Evolutionary conservation across 169 alveolate genomes (phyloP).

Genomic region (Babesia bigemina): DNA sequence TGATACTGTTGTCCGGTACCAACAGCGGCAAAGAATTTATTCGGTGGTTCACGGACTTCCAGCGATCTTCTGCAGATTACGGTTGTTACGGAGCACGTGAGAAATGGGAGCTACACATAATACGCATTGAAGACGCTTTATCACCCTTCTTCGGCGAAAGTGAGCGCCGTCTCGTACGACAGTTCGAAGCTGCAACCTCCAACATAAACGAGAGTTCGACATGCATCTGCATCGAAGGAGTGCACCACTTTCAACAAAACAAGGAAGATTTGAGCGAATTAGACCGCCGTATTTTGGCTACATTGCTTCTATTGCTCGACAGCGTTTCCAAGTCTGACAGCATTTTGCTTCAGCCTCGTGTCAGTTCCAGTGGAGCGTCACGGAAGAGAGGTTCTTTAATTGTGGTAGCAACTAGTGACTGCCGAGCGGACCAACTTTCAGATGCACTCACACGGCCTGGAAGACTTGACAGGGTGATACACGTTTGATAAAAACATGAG

Average conservation of each 20-base stretch:
- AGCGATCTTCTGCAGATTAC: background rate
- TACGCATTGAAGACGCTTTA: slow-evolving; percentile 47
- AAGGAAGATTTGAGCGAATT: slow-evolving; percentile 25
- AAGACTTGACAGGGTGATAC: slow-evolving; percentile 36
- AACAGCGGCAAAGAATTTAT: slow-evolving; percentile 43
- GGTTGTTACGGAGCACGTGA: background rate
- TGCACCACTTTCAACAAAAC: slow-evolving; percentile 40
- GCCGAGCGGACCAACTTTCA: slow-evolving; percentile 28
- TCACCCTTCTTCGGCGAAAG: slow-evolving; percentile 65
- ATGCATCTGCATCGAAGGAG: slow-evolving; percentile 60
- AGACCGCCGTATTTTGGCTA: slow-evolving; percentile 46
- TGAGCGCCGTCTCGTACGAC: slow-evolving; percentile 37
- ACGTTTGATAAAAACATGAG: background rate
- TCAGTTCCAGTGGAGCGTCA: background rate
- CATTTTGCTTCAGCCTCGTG: background rate
- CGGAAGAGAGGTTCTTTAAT: slow-evolving; percentile 26
- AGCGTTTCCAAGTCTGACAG: slow-evolving; percentile 32
- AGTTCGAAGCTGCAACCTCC: slow-evolving; percentile 36
- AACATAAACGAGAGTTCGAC: slow-evolving; percentile 32
- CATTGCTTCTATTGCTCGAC: slow-evolving; percentile 50
- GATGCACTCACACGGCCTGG: slow-evolving; percentile 62
- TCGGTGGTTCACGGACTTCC: slow-evolving; percentile 45
- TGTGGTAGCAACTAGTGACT: slow-evolving; percentile 62
- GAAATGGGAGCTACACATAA: slow-evolving; percentile 31
- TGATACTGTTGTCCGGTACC: slow-evolving; percentile 38